Conservation (phyloP, 2,329 filamentous ascomycete species). For the Pezicula radicicola region DNA sequence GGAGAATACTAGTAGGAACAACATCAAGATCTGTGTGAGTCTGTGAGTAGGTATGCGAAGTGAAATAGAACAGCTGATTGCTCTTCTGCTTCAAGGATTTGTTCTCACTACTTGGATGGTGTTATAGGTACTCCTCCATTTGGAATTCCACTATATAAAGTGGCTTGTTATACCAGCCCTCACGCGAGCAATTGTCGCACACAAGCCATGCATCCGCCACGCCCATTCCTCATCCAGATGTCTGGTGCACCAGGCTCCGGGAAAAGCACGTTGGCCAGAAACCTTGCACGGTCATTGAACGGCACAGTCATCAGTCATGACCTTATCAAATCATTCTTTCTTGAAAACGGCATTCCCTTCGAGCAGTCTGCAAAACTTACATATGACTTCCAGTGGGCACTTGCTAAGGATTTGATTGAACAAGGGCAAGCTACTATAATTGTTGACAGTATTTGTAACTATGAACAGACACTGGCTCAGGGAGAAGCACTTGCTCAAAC, state of each 20-base stretch:
- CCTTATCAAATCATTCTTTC: slow-evolving; percentile 30
- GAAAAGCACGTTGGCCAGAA: slow-evolving; percentile 33
- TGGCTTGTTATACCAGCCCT: too few relatives aligned
- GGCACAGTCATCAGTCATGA: slow-evolving; percentile 35
- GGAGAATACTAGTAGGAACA: too few relatives aligned
- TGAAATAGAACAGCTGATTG: too few relatives aligned
- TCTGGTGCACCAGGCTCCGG: slow-evolving; percentile 36
- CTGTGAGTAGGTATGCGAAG: too few relatives aligned
- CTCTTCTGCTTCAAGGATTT: too few relatives aligned
- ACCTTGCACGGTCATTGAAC: slow-evolving; percentile 23
- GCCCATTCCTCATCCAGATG: slow-evolving; percentile 30
- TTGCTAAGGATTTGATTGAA: slow-evolving; percentile 31
- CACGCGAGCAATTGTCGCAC: too few relatives aligned
- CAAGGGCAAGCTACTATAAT: slow-evolving; percentile 33
- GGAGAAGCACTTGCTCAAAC: slow-evolving; percentile 27
- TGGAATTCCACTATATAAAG: too few relatives aligned
- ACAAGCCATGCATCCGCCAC: slow-evolving; percentile 24
- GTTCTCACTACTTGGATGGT: too few relatives aligned
- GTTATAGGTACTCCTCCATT: too few relatives aligned
- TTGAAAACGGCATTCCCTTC: slow-evolving; percentile 27
- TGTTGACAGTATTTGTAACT: slow-evolving; percentile 37
- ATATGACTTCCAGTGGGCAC: slow-evolving; percentile 32
- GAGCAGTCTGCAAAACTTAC: slow-evolving; percentile 27
- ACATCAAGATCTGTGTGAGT: too few relatives aligned
- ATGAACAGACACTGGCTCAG: slow-evolving; percentile 25